Base-by-base conservation (phyloP, 176 grass and related monocot genomes). In the Pontederia paniculata region DNA sequence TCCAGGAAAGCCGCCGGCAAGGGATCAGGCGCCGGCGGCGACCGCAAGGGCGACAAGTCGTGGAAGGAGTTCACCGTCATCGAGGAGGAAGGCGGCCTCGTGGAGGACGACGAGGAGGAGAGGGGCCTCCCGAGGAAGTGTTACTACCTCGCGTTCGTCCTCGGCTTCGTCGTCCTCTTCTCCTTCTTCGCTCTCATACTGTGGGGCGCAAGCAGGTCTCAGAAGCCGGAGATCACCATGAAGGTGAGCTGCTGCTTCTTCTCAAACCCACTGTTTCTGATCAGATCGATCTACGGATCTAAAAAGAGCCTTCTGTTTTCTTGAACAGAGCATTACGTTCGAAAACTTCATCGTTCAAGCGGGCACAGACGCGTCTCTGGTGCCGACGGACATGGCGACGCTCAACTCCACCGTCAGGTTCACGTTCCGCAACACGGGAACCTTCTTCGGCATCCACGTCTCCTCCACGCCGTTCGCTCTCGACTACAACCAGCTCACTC, bases 341-440 rank as follows among this genome's bases (percentile, higher is more conserved):
- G 47, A 87, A 8, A 91, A 64, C 67, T 91, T 98, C 71, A 91
- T 88, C 55, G 91, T 98, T 64, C 93, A 98, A 84, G 83, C 86
- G 14, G 93, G 93, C 21, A 91, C 93, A 4, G 93, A 98, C 73
- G 93, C 93, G 2, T 98, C 93, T 8, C 69, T 91, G n/a, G 93
- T 97, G 57, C 86, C 93, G 17, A 97, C 86, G 9, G 93, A 91
- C 86, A 97, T 97, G 93, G 74, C 86, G 9, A 97, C 86, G 16
- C 78, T 88, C 17, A 97, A 97, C 72, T 54, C 83, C 17, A 90
- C 86, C 1, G 82, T 90, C 20, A 88, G 70, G 67, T 84, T 97
- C 71, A 71, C 72, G 1, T 98, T 83, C 86, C 81, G 63, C 37
- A 98, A 98, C 77, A 91, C 73, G 44, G 86, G 86, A 9, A 98